Base-by-base conservation (phyloP, 148 eudicot genomes). In the Rhododendron ovatum region DNA sequence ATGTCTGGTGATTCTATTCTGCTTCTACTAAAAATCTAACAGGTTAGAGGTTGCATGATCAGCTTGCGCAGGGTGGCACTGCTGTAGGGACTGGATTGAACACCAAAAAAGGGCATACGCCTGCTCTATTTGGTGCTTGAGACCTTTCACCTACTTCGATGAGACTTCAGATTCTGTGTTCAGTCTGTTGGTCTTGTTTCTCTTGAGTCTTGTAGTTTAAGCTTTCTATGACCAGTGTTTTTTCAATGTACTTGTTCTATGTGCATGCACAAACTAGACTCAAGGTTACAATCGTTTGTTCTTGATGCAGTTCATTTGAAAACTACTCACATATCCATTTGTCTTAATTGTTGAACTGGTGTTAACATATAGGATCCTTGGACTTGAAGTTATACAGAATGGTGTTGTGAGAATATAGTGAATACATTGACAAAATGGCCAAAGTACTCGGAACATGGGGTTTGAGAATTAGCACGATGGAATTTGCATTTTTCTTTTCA, bases 21-120 rank as follows among this genome's bases (percentile, higher is more conserved):
- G 55, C 88, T 84, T 83, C 11, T 86, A 74, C 57, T 80, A 28
- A 71, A 75, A 41, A 74, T 78, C 39, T 85, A 33, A 69, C 59
- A 51, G 10, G 74, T 35, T 28, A 37, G 81, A 78, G 65, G 65
- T 77, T 12, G 78, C 81, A 39, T 85, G 86, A 84, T 84, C 92
- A 97, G 99, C 99, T 97, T 92, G 99, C 99, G 84, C 99, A 97
- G 86, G 99, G 99, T 80, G 99, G 99, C 67, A 97, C 99, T 81
- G 99, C 99, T 89, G 99, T 97, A 37, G 99, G 99, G 51, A 97
- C 99, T 83, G 98, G 99, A 84, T 90, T 97, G 89, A 97, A 97
- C 92, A 97, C 99, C 84, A 95, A 94, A 92, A 95, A 94, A 91
- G 98, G 99, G 99, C 94, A 89, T 82, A 89, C 30, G 82, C 22